Evolutionary conservation across 345 rosid genomes (phyloP), one percentile per base, ranked within the genome.

Genomic region (Dimocarpus longan): DNA sequence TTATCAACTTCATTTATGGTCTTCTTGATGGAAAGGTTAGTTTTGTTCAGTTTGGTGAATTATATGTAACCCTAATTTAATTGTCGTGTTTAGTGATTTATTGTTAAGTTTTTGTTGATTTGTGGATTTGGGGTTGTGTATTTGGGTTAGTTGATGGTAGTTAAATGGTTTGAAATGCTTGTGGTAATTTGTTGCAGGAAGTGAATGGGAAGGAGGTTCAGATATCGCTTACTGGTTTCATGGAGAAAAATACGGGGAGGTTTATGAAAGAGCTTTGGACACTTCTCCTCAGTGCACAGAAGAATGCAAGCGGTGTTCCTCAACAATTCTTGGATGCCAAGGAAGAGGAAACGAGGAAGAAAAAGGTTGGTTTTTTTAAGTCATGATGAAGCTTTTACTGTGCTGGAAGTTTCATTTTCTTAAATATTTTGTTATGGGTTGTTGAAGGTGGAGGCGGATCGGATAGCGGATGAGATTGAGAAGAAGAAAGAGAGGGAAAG

Each of bases 251-350:
- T 84, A 97, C 95, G 43, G 96, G 85, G 19, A 97, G 91, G 86
- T 97, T 97, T 79, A 97, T 94, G 98, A 97, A 93, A 82, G 99
- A 97, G 86, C 98, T 97, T 37, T 97, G 98, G 99, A 77, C 84
- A 19, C 99, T 93, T 84, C 93, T 97, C 68, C 82, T 94, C 63
- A 94, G 99, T 76, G 99, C 99, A 1, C 94, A 92, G 86, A 90
- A 84, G 79, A 94, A 91, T 84, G 84, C 88, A 18, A 97, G 95
- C 70, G 99, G 99, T 71, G 90, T 97, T 78, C 99, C 98, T 10
- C 98, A 94, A 78, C 93, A 89, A 76, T 91, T 94, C 74, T 82
- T 94, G 82, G 98, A 96, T 83, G 99, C 94, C 76, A 92, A 83
- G 83, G 91, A 85, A 79, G 99, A 93, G 80, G 98, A 94, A 84